Conservation (phyloP, 345 rosid species). For the Angophora floribunda region DNA sequence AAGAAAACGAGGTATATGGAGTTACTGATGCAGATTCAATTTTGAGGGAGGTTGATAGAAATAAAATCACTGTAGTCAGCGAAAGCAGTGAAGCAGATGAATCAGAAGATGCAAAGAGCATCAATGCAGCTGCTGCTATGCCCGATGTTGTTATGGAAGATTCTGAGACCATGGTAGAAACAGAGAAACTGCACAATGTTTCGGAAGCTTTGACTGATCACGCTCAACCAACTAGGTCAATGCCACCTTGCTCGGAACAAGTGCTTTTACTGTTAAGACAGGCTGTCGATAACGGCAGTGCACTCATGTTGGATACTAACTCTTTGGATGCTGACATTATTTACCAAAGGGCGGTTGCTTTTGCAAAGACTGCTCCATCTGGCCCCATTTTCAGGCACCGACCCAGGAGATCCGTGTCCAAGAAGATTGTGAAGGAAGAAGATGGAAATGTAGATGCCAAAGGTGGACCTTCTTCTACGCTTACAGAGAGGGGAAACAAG, state of each 20-base stretch:
- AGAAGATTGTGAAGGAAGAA: conserved; percentile 29
- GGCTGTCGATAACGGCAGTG: conserved; percentile 71
- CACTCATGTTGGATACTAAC: conserved; percentile 36
- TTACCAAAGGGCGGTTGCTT: conserved; percentile 41
- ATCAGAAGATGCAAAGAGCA: conserved; percentile 7
- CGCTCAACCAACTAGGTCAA: background rate
- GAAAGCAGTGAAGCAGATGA: background rate
- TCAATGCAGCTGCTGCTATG: background rate
- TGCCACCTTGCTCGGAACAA: conserved; percentile 18
- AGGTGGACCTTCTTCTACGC: background rate
- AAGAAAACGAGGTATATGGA: conserved; percentile 4
- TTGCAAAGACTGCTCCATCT: conserved; percentile 46
- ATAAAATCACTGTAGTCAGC: background rate
- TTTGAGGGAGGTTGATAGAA: background rate
- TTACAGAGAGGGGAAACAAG: background rate
- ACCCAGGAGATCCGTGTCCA: conserved; percentile 15
- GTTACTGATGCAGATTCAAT: conserved; percentile 1
- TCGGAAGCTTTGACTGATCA: conserved; percentile 12
- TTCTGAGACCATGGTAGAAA: background rate
- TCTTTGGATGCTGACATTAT: conserved; percentile 52
- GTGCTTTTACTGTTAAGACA: conserved; percentile 41
- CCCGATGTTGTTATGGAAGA: background rate
- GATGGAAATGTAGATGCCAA: background rate
- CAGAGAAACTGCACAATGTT: conserved; percentile 2
- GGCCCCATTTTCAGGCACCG: conserved; percentile 48